phyloP scores from a whole-genome alignment of 2,329 filamentous ascomycete species.

The Nemania bipapillata region DNA sequence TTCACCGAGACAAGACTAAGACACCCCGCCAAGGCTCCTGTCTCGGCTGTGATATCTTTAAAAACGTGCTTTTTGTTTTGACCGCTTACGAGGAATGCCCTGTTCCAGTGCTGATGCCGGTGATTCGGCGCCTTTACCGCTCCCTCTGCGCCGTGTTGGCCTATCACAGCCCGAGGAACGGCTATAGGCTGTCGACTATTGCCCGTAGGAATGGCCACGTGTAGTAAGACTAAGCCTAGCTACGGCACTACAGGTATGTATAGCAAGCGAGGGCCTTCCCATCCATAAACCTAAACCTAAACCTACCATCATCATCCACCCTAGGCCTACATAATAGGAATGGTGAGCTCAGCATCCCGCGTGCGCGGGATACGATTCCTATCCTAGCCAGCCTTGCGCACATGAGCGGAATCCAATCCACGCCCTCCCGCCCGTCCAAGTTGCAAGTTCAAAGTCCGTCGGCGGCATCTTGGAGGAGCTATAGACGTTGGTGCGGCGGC shows the following conservation, averaged over 20 bases:
- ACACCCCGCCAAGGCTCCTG: not conserved
- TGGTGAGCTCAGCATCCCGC: constrained; percentile 4
- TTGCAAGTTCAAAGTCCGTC: no score
- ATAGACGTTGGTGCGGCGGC: constrained; percentile 1
- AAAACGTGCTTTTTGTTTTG: not conserved
- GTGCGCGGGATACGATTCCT: not conserved
- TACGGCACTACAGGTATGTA: not conserved
- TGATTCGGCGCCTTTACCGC: not conserved
- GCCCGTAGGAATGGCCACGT: not conserved
- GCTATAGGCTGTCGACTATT: not conserved
- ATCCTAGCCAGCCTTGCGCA: constrained; percentile 9
- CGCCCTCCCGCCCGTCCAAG: no score
- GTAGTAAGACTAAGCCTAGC: no score
- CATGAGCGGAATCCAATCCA: constrained; percentile 8
- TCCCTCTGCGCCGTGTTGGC: not conserved
- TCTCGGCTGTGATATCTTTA: not conserved
- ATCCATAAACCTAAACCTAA: no score
- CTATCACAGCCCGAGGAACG: not conserved
- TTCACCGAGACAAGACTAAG: not conserved
- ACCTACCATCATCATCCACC: no score
- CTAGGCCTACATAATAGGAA: constrained; percentile 29
- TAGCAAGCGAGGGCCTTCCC: not conserved
- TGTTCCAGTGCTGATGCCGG: not conserved
- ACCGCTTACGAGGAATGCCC: not conserved
- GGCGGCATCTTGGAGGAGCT: not conserved